Base-by-base conservation (phyloP, 345 rosid genomes). In the Rhodomyrtus tomentosa region DNA sequence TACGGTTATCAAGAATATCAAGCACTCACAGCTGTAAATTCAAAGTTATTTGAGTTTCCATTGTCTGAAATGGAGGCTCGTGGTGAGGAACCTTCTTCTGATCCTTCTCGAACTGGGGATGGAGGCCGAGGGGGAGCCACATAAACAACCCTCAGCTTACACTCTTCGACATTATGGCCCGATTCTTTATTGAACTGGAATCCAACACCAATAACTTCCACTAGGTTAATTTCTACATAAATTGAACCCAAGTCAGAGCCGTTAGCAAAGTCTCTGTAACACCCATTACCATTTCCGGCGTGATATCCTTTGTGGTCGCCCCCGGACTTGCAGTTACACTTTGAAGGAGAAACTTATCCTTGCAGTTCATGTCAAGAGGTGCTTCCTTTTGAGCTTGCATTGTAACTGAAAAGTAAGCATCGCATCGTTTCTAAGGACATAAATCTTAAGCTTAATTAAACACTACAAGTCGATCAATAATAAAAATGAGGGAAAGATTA, bases 311-410 rank as follows among this genome's bases (percentile, higher is more conserved):
- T 0, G 91, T 82, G 3, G 96, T 88, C 45, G 89, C 91, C 84
- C 94, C 97, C 16, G 93, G 92, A 88, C 85, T 91, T 40, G 93
- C 84, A 36, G 90, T 88, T 5, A 92, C 98, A 87, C 94, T 88
- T 84, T 95, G 99, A 86, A 96, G 95, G 84, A 95, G 88, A 85
- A 96, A 95, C 94, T 95, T 96, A 87, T 96, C 99, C 91, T 91
- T 96, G 87, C 99, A 96, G 89, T 95, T 96, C 98, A 95, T 89
- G 87, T 95, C 98, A 32, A 80, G 85, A 5, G 98, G 95, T 40
- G 90, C 88, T 90, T 94, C 98, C 90, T 92, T 95, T 85, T 96
- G 99, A 16, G 98, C 97, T 94, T 96, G 99, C 98, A 96, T 96
- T 80, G 98, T 96, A 84, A 96, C 99, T 95, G 83, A 68, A 20